Evolutionary conservation across 495 filamentous ascomycete genomes (phyloP), one percentile per base, ranked within the genome.

Genomic region (Trichoderma gamsii): DNA sequence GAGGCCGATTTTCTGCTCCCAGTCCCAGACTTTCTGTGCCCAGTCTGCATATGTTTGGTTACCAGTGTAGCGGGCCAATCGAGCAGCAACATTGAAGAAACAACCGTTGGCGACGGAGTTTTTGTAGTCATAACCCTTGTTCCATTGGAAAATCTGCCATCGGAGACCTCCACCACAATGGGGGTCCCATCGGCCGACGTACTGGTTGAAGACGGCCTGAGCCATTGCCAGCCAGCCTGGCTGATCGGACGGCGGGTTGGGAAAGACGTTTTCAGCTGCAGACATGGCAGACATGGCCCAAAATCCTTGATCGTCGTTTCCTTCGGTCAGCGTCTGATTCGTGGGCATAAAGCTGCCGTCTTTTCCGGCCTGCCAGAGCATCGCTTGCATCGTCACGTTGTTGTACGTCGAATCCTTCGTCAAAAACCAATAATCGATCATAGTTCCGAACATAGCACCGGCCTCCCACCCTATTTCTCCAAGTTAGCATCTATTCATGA

Each of bases 271-370:
- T 75, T 96, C 92, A 4, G 92, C 90, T 0, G 92, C 92, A 8
- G 87, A 83, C 87, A 96, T 90, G 43, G 87, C 90, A 4, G 90
- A 83, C 76, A 96, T 88, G 41, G 82, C 92, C 92, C 92, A 96
- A 73, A 96, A 96, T 0, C 83, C 88, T 73, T 95, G 92, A 73
- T 96, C 92, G 71, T 96, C 92, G 75, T 96, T 96, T 65, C 92
- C 90, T 65, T 85, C 77, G 0, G 89, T 88, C 68, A 87, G 83
- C 29, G 89, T 90, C 72, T 96, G 92, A 75, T 97, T 96, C 13
- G 78, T 76, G 0, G 93, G 91, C 90, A 93, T 92, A 74, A 87
- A 95, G 67, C 92, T 84, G 12, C 79, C 75, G 51, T 88, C 81
- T 15, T 84, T 81, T 15, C 90, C 89, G 18, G 83, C 85, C 75